These are phyloP conservation scores for Globisporangium apiculatum DNA, from an alignment of 352 stramenopile genomes.

Conservation along the genomic window DNA sequence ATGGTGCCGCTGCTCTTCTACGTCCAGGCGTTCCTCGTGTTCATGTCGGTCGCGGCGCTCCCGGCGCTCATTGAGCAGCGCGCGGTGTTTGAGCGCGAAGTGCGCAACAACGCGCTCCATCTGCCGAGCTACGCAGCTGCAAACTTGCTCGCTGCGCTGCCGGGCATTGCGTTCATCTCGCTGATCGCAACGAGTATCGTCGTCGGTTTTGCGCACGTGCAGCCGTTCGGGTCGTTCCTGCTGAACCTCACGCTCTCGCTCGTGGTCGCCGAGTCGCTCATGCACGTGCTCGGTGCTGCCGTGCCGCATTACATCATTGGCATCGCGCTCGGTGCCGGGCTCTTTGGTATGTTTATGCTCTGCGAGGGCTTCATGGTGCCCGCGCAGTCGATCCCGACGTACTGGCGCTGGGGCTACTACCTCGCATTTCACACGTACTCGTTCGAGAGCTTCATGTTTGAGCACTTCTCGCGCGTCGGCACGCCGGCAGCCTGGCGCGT, in stretches of 20 bases:
- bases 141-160: slow-evolving; percentile 63
- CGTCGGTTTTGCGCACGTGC: slow-evolving; percentile 36
- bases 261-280: slow-evolving; percentile 70
- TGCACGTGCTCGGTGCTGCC: slow-evolving; percentile 70
- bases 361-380: slow-evolving; percentile 86
- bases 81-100: slow-evolving; percentile 79
- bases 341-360: slow-evolving; percentile 87
- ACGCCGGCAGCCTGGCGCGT: slow-evolving; percentile 8
- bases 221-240: slow-evolving; percentile 59
- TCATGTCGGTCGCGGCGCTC: slow-evolving; percentile 88
- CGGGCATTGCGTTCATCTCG: slow-evolving; percentile 54
- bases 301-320: slow-evolving; percentile 86
- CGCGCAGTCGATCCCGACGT: slow-evolving; percentile 45
- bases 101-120: slow-evolving; percentile 65
- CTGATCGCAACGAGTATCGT: slow-evolving; percentile 46
- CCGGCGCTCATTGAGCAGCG: slow-evolving; percentile 81
- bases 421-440: slow-evolving; percentile 84
- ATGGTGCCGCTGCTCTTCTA: slow-evolving; percentile 81
- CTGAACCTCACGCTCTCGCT: slow-evolving; percentile 75
- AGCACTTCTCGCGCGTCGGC: slow-evolving; percentile 47
- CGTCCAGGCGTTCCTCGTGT: slow-evolving; percentile 86
- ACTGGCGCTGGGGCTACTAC: slow-evolving; percentile 84
- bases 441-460: slow-evolving; percentile 83
- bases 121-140: slow-evolving; percentile 68
- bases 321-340: slow-evolving; percentile 67